Percentiles rank a stretch among this genome's conserved stretches.
Evolutionary conservation across 345 rosid species (phyloP).

Genomic region (Isatis tinctoria): DNA sequence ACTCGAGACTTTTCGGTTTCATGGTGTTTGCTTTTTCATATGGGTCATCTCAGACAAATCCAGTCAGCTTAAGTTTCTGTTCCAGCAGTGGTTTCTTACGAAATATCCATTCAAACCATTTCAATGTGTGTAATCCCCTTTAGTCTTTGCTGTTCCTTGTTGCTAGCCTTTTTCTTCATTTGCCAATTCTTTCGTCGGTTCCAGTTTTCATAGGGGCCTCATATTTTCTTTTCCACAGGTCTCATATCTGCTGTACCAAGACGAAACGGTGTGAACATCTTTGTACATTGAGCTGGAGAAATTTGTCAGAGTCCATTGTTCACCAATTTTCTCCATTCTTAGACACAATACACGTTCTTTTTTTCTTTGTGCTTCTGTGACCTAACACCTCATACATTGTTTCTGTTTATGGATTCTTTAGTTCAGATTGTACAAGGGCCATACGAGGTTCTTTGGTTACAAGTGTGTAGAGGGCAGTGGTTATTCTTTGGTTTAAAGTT

Average conservation of each 20-base stretch:
- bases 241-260: constrained; percentile 51
- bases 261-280: constrained; percentile 49
- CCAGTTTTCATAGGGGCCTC: constrained; percentile 57
- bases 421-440: no score
- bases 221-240: constrained; percentile 58
- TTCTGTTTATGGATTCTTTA: constrained; percentile 18
- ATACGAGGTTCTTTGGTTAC: no score
- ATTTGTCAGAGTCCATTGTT: constrained; percentile 38
- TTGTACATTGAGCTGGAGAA: constrained; percentile 50
- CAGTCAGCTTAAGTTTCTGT: no score
- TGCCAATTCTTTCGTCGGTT: constrained; percentile 1
- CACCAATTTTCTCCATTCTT: constrained; percentile 15
- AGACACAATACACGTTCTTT: background rate
- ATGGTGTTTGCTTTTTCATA: no score
- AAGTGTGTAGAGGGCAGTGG: no score
- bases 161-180: constrained; percentile 3
- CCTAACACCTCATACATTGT: no score
- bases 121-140: background rate
- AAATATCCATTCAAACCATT: background rate
- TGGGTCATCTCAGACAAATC: no score
- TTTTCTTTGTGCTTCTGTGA: no score
- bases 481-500: no score
- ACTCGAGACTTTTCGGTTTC: no score
- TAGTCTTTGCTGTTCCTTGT: no score
- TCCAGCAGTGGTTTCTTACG: no score